Base-by-base conservation (phyloP, 441 rosid genomes). In the Capsella rubella region DNA sequence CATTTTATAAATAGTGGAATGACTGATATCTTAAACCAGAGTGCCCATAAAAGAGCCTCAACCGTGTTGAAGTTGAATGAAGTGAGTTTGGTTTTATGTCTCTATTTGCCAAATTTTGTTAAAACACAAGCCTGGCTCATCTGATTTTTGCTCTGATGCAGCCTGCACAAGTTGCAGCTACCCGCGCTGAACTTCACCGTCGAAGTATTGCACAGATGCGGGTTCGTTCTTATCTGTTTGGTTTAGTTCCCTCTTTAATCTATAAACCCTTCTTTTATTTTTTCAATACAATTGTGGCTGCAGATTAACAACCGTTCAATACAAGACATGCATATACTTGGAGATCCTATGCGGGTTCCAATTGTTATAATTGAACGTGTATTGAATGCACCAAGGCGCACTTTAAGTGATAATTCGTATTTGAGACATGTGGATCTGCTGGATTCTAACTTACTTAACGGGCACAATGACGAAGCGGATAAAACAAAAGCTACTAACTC, bases 161-260 rank as follows among this genome's bases (percentile, higher is more conserved):
- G 98, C 95, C 98, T 64, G 81, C 86, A 8, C 94, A 95, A 73
- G 51, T 74, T 68, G 95, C 97, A 79, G 87, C 85, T 65, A 87
- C 81, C 69, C 95, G 94, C 52, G 98, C 98, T 43, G 98, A 95
- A 75, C 97, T 93, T 82, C 98, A 91, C 78, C 89, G 98, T 58
- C 89, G 87, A 75, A 91, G 98, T 81, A 91, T 95, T 69, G 97
- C 94, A 11, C 96, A 88, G 77, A 91, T 91, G 98, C 89, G 82
- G 87, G 99, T 95, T 65, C 77, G 84, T 66, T 59, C 42, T 64
- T 60, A n/a, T 61, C 39, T 59, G 28, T 42, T 50, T 2, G 40
- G 13, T 51, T 61, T 60, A 18, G 37, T 49, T 49, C 37, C 7
- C 35, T 49, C 29, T 13, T 75, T n/a, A 21, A n/a, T 47, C 71